Evolutionary conservation across 1,284 basidiomycete species (phyloP).

Genomic region (Thelephora terrestris): DNA sequence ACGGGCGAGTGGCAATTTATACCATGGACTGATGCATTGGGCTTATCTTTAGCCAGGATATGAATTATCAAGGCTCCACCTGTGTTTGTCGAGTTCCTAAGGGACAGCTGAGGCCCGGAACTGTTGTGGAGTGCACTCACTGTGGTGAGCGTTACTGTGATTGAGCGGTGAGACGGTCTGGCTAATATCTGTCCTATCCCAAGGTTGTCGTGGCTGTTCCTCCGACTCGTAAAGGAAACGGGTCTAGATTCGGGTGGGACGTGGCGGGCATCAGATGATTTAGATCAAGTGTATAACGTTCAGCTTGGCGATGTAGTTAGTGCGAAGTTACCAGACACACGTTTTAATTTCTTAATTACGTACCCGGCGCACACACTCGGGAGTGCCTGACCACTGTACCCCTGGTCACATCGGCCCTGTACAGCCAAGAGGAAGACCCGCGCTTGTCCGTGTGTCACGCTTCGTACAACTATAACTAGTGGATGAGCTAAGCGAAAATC

Average conservation of each 20-base stretch:
- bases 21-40: slow-evolving; percentile 2
- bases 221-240: slow-evolving; percentile 54
- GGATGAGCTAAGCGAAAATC: no score
- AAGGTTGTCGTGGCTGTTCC: slow-evolving; percentile 76
- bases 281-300: neutral
- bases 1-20: slow-evolving; percentile 30
- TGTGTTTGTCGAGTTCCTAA: slow-evolving; percentile 98
- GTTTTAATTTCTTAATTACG: no score
- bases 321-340: neutral
- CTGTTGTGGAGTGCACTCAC: slow-evolving; percentile 94
- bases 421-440: no score
- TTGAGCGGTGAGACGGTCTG: neutral
- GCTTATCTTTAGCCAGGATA: slow-evolving; percentile 54
- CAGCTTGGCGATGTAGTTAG: neutral
- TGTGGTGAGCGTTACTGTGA: slow-evolving; percentile 62
- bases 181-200: neutral
- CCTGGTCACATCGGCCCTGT: no score
- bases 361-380: neutral
- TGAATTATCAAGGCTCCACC: slow-evolving; percentile 99
- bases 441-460: no score
- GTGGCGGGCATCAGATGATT: neutral
- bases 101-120: slow-evolving; percentile 81
- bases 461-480: no score
- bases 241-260: neutral
- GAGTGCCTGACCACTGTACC: neutral